Base-by-base conservation (phyloP, 495 filamentous ascomycete species). In the Talaromyces stipitatus region DNA sequence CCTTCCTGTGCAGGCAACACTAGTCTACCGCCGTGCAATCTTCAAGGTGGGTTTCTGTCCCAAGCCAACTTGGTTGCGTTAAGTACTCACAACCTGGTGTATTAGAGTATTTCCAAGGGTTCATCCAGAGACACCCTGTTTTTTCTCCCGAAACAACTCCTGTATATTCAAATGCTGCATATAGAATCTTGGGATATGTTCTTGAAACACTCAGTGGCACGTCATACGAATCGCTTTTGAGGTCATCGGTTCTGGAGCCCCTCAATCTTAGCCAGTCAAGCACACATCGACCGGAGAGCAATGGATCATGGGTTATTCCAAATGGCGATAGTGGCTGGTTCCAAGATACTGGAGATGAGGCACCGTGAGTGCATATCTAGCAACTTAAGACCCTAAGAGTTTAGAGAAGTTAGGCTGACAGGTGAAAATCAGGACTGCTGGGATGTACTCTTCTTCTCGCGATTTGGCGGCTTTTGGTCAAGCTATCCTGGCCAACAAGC, bases 111-210 rank as follows among this genome's bases (percentile, higher is more conserved):
- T 82, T 85, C 66, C 54, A 65, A 0, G 82, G 79, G 2, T 61
- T 84, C 11, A 60, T 75, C 16, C 63, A 72, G 11, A 64, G 69
- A 1, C 69, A 76, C 38, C 82, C 82, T 0, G 68, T 80, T 10
- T 77, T 78, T 56, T 59, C 72, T 2, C 74, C 77, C 2, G 75
- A 71, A 2, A 66, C 74, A n/a, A 80, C 77, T 0, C 77, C 83
- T 0, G 71, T 75, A 4, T 87, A 86, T 61, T 84, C 82, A 3
- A 85, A 86, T 61, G 75, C 76, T 2, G 82, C 72, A 2, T 86
- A 73, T 59, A 73, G 78, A 58, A 72, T 86, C 51, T 67, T 86
- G 4, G 76, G 71, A 0, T 84, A 84, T 59, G 80, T 74, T 1
- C 64, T 86, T 57, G 79, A 85, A 30, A 28, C 57, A 10, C 54